Base-by-base conservation (phyloP, 2,329 filamentous ascomycete genomes). In the Botrytis tulipae region DNA sequence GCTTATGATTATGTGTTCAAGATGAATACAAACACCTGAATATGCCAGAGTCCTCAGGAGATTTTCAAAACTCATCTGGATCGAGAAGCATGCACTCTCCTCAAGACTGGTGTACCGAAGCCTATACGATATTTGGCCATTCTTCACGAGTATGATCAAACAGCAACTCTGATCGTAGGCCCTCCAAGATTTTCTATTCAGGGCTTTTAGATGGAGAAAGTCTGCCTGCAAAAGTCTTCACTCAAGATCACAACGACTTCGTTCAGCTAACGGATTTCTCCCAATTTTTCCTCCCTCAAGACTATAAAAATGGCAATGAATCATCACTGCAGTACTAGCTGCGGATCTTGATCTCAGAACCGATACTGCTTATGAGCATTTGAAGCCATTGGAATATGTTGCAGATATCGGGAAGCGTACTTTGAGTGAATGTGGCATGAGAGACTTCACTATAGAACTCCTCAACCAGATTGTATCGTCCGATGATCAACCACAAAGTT, bases 151-250 rank as follows among this genome's bases (percentile, higher is more conserved):
- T 8, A 35, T 76, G 20, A 32, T 74, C 37, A 63, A 71, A 7
- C 32, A 37, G 16, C 2, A 54, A 42, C 40, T 65, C 20, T 74
- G 70, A 66, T 2, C 8, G 1, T 4, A 20, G 6, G 84, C 0
- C 79, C 84, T 73, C 81, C 82, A 73, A 85, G 85, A 20, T 35
- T n/a, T 73, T 18, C 59, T 51, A 74, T 70, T 2, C 66, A 32
- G 73, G 59, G 40, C 59, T 61, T 32, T 40, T 8, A 5, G 5
- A 37, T 42, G 32, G 44, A 65, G 57, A 62, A 62, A 51, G 14
- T 44, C 4, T 40, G 5, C 25, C 57, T 6, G 22, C n/a, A 37
- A 70, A 54, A n/a, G 20, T 73, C 7, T 54, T 14, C 25, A n/a
- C 25, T 70, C 18, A 14, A 6, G 7, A 40, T n/a, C 22, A 14